A percentile compares a stretch with the other conserved stretches of the same genome.
Conservation (phyloP, 257 asterid species). For the Rubia yunnanensis region DNA sequence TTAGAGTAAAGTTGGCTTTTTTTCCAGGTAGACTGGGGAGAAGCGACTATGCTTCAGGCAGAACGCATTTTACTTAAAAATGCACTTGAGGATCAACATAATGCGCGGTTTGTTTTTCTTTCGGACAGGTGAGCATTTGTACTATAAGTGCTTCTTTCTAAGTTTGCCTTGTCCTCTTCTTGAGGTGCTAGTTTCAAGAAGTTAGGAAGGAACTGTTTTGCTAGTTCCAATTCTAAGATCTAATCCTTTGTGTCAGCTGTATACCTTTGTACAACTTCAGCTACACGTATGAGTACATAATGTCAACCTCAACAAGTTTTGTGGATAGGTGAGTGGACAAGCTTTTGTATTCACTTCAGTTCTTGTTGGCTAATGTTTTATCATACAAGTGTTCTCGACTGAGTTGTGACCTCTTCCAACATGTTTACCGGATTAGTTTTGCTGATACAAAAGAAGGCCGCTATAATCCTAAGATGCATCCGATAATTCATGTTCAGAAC, state of each 20-base stretch:
- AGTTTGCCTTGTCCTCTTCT: background rate
- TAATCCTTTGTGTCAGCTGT: constrained; percentile 53
- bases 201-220: background rate
- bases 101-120: constrained; percentile 79
- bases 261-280: constrained; percentile 94
- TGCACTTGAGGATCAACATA: constrained; percentile 68
- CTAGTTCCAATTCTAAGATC: background rate
- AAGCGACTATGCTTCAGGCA: constrained; percentile 95
- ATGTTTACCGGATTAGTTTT: constrained; percentile 48
- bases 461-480: constrained; percentile 97
- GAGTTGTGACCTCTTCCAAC: constrained; percentile 2
- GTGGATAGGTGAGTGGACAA: constrained; percentile 66
- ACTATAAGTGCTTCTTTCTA: background rate
- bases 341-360: constrained; percentile 8
- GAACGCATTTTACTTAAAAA: constrained; percentile 78
- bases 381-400: background rate
- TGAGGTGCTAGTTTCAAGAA: background rate
- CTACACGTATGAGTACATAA: constrained; percentile 81
- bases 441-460: constrained; percentile 89
- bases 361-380: background rate
- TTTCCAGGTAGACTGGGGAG: constrained; percentile 99
- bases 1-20: constrained; percentile 30
- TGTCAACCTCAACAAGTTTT: constrained; percentile 80
- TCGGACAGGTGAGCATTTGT: constrained; percentile 68
- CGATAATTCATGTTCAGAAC: constrained; percentile 55